These are phyloP conservation scores for Carpinus fangiana DNA, from an alignment of 306 rosid genomes.

Conservation along the genomic window DNA sequence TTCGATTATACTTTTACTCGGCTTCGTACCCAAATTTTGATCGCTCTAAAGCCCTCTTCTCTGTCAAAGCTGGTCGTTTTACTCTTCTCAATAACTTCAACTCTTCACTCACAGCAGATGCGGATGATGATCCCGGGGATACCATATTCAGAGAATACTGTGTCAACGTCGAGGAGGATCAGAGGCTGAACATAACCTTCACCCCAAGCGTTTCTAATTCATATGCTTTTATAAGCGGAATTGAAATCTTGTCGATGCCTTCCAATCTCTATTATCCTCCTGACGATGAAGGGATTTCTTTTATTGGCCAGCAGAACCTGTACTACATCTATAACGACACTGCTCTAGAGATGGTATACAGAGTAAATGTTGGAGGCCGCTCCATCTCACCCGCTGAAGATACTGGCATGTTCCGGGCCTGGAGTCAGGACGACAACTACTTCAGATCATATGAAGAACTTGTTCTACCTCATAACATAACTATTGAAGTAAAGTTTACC, in stretches of 20 bases:
- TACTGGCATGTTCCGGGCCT: conserved; percentile 32
- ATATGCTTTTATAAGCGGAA: conserved; percentile 54
- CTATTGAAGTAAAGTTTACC: conserved; percentile 11
- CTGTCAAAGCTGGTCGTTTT: conserved; percentile 48
- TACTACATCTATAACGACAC: not conserved
- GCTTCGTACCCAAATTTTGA: conserved; percentile 7
- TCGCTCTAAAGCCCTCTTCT: conserved; percentile 38
- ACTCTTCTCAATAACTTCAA: conserved; percentile 54
- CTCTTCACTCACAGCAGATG: conserved; percentile 33
- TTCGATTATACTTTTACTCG: conserved; percentile 51
- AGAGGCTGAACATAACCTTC: conserved; percentile 44
- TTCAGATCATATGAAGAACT: too few relatives aligned
- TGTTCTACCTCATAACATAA: not conserved
- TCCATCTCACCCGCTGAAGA: not conserved
- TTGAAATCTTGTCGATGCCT: conserved; percentile 79
- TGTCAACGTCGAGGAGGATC: conserved; percentile 25
- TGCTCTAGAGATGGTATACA: conserved; percentile 32
- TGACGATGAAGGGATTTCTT: not conserved
- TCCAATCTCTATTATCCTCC: conserved; percentile 45
- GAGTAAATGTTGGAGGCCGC: conserved; percentile 28
- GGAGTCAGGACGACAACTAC: not conserved
- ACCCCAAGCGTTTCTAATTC: conserved; percentile 31
- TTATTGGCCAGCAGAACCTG: not conserved
- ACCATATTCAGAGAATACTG: conserved; percentile 42
- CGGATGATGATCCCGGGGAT: not conserved